Percentiles rank a stretch among this genome's conserved stretches.
phyloP scores from a whole-genome alignment of 2,329 filamentous ascomycete genomes.

The Alternaria longipes region DNA sequence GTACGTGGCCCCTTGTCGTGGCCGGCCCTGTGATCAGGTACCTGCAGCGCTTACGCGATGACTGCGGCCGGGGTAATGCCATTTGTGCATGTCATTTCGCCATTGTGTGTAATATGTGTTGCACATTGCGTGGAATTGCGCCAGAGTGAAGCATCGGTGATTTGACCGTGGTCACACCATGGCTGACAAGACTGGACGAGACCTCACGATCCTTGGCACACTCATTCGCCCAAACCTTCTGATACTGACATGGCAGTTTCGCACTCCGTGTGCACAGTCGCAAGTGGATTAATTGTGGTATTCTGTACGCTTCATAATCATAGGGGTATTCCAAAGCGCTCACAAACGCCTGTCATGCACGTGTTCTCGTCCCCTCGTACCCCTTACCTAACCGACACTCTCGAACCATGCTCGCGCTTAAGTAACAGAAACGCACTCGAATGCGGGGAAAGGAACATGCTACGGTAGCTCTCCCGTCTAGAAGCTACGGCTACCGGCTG shows the following conservation, averaged over 20 bases:
- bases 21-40: conserved; percentile 20
- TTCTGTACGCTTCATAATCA: conserved; percentile 37
- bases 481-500: conserved; percentile 28
- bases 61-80: background rate
- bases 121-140: conserved; percentile 24
- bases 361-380: conserved; percentile 22
- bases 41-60: conserved; percentile 15
- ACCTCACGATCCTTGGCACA: conserved; percentile 47
- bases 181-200: conserved; percentile 21
- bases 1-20: conserved; percentile 13
- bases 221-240: background rate
- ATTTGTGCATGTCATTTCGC: conserved; percentile 27
- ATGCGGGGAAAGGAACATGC: conserved; percentile 50
- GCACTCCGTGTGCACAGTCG: conserved; percentile 4
- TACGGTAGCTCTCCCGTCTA: conserved; percentile 42
- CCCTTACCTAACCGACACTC: conserved; percentile 25
- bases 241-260: background rate
- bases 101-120: conserved; percentile 32
- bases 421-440: conserved; percentile 48
- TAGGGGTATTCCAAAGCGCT: conserved; percentile 46
- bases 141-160: conserved; percentile 1
- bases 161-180: conserved; percentile 30
- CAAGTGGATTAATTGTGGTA: conserved; percentile 19
- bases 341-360: conserved; percentile 49
- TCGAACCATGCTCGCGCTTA: conserved; percentile 28